Evolutionary conservation across 306 rosid genomes (phyloP), one percentile per base, ranked within the genome.

Genomic region (Cicer yamashitae): DNA sequence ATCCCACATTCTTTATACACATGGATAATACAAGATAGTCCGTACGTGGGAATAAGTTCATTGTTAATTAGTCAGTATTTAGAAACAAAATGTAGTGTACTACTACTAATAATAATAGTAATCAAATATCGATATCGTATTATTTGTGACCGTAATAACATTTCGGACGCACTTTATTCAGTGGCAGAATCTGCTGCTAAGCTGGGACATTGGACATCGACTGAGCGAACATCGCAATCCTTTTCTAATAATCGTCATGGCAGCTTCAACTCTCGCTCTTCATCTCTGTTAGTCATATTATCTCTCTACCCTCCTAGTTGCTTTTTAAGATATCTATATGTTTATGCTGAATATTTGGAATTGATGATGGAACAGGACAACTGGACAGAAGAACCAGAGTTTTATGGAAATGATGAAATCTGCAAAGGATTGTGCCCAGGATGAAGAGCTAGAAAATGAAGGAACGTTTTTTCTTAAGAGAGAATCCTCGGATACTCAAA

Each of bases 381-480:
- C 82, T 13, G 93, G 89, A 72, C 90, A 82, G 85, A 96, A 89
- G 78, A 90, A 78, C 83, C 87, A 86, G 82, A 90, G 91, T 84
- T 90, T 96, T 84, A 83, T 88, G 75, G 99, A 96, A 82, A 90
- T 96, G 89, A 87, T 96, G 82, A 89, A 88, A 77, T 89, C 96
- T 1, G 91, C 97, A 62, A 89, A 88, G 82, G 82, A 78, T 77
- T 65, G 73, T 67, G 52, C 83, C 57, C 87, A 80, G 80, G 97
- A 89, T 56, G 98, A 91, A 15, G 97, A 84, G 67, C 76, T 90
- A 47, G 97, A 87, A 30, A 84, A 88, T 34, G 90, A 84, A 58
- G 96, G 90, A n/a, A 85, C 87, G 9, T 86, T 89, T 53, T 76
- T 86, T 71, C 83, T 89, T 10, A 91, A 90, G 84, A 90, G 85